Base-by-base conservation (phyloP, 768 basidiomycete genomes). In the Trametes gibbosa region DNA sequence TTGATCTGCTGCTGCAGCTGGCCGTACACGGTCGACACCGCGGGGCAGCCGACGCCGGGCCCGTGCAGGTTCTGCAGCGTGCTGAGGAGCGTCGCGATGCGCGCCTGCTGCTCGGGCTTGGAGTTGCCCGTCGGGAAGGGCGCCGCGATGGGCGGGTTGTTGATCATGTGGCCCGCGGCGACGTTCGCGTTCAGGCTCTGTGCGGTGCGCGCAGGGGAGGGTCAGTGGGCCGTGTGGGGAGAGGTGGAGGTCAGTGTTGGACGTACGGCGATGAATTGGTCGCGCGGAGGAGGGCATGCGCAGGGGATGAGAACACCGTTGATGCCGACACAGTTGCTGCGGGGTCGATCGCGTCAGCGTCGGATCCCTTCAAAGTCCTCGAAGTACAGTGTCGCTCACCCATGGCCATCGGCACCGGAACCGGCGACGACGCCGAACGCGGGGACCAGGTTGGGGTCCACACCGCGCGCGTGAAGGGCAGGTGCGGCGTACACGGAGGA, bases 41-140 rank as follows among this genome's bases (percentile, higher is more conserved):
- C 80, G 5, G 88, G 87, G 69, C 86, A 90, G 14, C 87, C 89
- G 5, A 77, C 70, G 39, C 88, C 89, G 0, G 85, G 77, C 1
- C 87, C 89, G 49, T 78, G 75, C 41, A 90, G 69, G 70, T 90
- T 91, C 74, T 91, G 89, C n/a, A 90, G 74, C 6, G 89, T 86
- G 37, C 87, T 79, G 12, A 84, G 66, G 5, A 83, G 79, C 25
- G 87, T 79, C 47, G 82, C 73, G 58, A 90, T 74, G 32, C 89
- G 83, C 0, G 83, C 75, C 45, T 80, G 70, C 66, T 83, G 76
- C 47, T 83, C 81, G 8, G 69, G 71, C 55, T 75, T 77, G 6
- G 81, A 83, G 63, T 77, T 73, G 64, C 84, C 86, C 1, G 80
- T 80, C 2, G 87, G 89, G 79, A 87, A 92, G 14, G 79, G 76